Base-by-base conservation (phyloP, 352 stramenopile genomes). In the Achlya hypogyna region DNA sequence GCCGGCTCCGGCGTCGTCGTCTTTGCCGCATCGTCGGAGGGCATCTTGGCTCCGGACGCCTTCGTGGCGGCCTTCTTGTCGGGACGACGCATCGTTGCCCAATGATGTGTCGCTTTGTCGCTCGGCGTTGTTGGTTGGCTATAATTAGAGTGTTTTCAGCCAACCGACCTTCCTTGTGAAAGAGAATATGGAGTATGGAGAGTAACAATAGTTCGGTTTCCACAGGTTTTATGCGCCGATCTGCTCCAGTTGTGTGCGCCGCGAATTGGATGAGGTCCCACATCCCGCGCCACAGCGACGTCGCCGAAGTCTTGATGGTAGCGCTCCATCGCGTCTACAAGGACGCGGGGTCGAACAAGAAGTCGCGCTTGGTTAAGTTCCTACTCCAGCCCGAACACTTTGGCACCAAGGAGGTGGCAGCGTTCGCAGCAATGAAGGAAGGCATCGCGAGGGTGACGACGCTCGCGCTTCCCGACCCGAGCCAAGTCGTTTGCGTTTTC, bases 201-300 rank as follows among this genome's bases (percentile, higher is more conserved):
- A n/a, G n/a, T n/a, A n/a, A n/a, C n/a, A n/a, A n/a, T n/a, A n/a
- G n/a, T n/a, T n/a, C n/a, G n/a, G n/a, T n/a, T n/a, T n/a, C n/a
- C n/a, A n/a, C n/a, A n/a, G n/a, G n/a, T n/a, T n/a, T n/a, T n/a
- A n/a, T n/a, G n/a, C n/a, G n/a, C n/a, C n/a, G n/a, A n/a, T n/a
- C n/a, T n/a, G n/a, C n/a, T n/a, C n/a, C n/a, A 51, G 74, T 72
- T 18, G 4, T 78, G 1, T 76, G 71, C 51, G 71, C 71, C 0
- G 31, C 51, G 0, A 75, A 75, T 14, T 75, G 69, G 74, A 76
- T 75, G 74, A 65, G 67, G 1, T 28, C 45, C 9, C 73, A 51
- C 14, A 76, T 79, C n/a, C 63, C 72, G 0, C 47, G 72, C 5
- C 76, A 67, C 52, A 56, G 43, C 0, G n/a, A n/a, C 4, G 38